A percentile compares a stretch with the other conserved stretches of the same genome.
Conservation (phyloP, 2,329 filamentous ascomycete species). For the Trichophyton rubrum region DNA sequence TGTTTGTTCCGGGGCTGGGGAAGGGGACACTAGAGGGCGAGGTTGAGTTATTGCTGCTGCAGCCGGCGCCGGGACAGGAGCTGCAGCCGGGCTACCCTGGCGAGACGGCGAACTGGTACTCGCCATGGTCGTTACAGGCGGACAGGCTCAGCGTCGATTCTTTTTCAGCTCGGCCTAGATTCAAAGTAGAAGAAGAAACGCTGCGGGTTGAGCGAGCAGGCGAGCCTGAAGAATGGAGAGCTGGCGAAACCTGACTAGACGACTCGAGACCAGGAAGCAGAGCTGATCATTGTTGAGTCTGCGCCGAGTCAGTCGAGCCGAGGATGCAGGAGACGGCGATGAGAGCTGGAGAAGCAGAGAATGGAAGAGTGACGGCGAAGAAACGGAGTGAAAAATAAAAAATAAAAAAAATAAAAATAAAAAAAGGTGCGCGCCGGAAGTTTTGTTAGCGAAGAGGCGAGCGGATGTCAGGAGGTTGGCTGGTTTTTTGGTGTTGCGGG, state of each 20-base stretch:
- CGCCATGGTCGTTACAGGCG: constrained; percentile 5
- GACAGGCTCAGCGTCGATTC: background rate
- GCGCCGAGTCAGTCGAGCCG: no score
- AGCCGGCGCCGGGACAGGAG: background rate
- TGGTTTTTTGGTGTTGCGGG: background rate
- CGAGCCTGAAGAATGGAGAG: background rate
- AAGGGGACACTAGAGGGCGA: constrained; percentile 8
- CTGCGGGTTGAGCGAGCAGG: background rate
- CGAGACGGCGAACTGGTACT: constrained; percentile 8
- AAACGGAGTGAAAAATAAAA: background rate
- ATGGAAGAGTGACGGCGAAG: background rate
- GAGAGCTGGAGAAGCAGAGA: background rate
- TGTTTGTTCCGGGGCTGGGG: constrained; percentile 6
- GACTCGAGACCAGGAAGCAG: background rate
- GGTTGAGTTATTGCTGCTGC: background rate
- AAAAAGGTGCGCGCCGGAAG: background rate
- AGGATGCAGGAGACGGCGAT: background rate
- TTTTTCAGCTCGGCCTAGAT: no score
- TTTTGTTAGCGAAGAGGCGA: background rate
- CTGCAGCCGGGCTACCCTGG: constrained; percentile 1
- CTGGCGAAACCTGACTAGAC: background rate
- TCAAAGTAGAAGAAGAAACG: background rate
- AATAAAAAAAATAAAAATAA: no score
- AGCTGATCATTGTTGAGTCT: background rate
- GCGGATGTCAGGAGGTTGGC: background rate